phyloP scores from a whole-genome alignment of 2,329 filamentous ascomycete species.

The Rhynchosporium graminicola region DNA sequence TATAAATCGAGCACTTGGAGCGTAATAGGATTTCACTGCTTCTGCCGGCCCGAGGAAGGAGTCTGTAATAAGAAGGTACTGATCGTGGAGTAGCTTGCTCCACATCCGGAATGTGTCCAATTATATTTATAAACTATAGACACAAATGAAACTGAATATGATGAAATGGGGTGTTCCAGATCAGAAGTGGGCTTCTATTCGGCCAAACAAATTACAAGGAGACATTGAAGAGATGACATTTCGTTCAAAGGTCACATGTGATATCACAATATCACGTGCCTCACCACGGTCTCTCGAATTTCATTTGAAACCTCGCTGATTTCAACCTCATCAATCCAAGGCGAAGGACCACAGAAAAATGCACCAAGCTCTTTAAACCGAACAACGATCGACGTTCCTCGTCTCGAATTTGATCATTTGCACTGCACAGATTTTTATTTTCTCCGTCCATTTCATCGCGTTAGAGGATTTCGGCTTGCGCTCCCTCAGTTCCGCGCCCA shows the following conservation, averaged over 20 bases:
- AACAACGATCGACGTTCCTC: not conserved
- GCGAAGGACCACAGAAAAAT: not conserved
- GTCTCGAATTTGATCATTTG: conserved; percentile 24
- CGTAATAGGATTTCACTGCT: no score
- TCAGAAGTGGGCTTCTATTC: no score
- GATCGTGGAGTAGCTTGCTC: no score
- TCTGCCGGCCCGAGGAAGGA: no score
- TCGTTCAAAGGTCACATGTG: not conserved
- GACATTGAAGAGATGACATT: not conserved
- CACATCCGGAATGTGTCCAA: no score
- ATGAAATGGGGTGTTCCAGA: no score
- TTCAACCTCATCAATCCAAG: not conserved
- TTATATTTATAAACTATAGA: no score
- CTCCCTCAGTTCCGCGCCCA: not conserved
- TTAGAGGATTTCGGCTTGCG: not conserved
- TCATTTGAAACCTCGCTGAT: not conserved
- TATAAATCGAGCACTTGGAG: no score
- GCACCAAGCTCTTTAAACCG: not conserved
- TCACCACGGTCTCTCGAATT: not conserved
- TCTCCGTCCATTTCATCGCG: conserved; percentile 10
- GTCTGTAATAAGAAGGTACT: no score
- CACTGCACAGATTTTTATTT: conserved; percentile 7
- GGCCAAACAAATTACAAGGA: no score
- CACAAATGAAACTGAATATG: no score
- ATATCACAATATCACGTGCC: not conserved